Evolutionary conservation across 148 eudicot species (phyloP).

Genomic region (Dysphania ambrosioides): DNA sequence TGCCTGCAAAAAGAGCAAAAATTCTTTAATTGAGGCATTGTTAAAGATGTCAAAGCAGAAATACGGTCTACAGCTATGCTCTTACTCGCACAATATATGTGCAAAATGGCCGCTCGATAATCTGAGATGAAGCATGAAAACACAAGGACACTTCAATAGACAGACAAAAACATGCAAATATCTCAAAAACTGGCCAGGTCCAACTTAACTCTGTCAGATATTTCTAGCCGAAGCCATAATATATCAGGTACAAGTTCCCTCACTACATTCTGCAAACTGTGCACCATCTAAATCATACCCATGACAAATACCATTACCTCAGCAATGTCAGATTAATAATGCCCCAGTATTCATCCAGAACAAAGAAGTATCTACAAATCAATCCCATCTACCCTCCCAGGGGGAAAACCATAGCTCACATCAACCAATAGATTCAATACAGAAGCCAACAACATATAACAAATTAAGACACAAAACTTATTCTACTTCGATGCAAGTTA

Average conservation of each 20-base stretch:
- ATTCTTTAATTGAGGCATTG: conserved; percentile 28
- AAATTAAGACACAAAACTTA: neutral
- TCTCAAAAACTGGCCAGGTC: neutral
- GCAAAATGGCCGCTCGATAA: too few species aligned
- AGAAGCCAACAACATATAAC: neutral
- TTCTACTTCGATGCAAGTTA: neutral
- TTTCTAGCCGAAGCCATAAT: neutral
- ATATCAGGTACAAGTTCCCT: neutral
- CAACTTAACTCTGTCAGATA: neutral
- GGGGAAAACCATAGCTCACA: too few species aligned
- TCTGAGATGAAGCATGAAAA: neutral
- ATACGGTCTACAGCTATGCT: too few species aligned
- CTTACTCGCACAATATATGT: too few species aligned
- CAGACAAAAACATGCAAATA: neutral
- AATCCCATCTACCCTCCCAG: too few species aligned
- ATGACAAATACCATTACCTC: neutral
- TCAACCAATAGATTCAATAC: neutral
- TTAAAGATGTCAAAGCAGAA: conserved; percentile 13
- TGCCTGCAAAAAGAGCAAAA: conserved; percentile 62
- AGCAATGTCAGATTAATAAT: neutral
- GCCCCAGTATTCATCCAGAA: neutral
- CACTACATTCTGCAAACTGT: neutral
- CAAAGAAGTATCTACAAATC: too few species aligned
- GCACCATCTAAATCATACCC: neutral
- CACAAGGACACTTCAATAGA: neutral